phyloP scores from a whole-genome alignment of 1,284 basidiomycete genomes.

The Phellinidium pouzarii region DNA sequence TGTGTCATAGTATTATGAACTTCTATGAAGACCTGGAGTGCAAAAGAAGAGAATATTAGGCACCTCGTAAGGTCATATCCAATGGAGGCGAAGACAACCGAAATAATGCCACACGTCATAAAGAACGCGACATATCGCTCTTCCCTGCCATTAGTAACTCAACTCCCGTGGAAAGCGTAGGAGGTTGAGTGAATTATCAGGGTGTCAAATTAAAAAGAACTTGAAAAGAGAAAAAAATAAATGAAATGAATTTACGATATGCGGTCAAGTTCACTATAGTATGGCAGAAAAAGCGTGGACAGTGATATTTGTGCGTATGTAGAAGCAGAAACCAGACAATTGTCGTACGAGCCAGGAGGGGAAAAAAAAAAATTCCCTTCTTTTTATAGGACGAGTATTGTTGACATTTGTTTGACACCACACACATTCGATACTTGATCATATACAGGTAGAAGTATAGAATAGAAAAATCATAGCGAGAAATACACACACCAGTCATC shows the following conservation, averaged over 20 bases:
- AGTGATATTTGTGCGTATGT: neutral
- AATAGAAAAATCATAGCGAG: neutral
- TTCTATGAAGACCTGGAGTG: neutral
- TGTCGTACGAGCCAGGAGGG: neutral
- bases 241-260: neutral
- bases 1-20: too few species aligned
- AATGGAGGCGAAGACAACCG: conserved; percentile 7
- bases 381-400: neutral
- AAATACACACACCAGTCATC: neutral
- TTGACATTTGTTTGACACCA: neutral
- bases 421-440: too few species aligned
- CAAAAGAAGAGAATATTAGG: conserved; percentile 3
- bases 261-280: too few species aligned
- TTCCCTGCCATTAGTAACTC: conserved; percentile 16
- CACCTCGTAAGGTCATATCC: conserved; percentile 10
- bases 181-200: conserved; percentile 14
- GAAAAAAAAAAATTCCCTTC: neutral
- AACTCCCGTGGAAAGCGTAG: conserved; percentile 2
- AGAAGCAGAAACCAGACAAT: neutral
- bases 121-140: neutral
- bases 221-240: neutral
- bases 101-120: conserved; percentile 7
- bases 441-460: too few species aligned
- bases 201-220: neutral
- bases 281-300: neutral